Conservation (phyloP, 305 asterid genomes). For the Withania somnifera region DNA sequence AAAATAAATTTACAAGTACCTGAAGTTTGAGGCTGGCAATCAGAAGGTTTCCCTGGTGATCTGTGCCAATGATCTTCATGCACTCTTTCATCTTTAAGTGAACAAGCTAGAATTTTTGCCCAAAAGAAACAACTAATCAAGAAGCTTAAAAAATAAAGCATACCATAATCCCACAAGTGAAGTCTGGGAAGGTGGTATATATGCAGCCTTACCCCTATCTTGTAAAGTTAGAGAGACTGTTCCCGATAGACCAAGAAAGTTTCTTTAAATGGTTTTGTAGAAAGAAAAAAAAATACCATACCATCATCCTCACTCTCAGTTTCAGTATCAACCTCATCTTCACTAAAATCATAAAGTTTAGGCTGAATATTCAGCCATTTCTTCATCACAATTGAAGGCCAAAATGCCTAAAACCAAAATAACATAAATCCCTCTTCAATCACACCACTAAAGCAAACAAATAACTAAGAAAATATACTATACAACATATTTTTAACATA, state of each 20-base stretch:
- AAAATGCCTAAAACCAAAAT: slow-evolving; percentile 39
- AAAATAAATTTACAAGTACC: slow-evolving; percentile 20
- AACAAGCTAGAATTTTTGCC: slow-evolving; percentile 26
- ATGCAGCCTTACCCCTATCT: no score
- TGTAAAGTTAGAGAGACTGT: no score
- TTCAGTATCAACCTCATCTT: slow-evolving; percentile 75
- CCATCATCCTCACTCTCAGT: slow-evolving; percentile 93
- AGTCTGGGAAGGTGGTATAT: not conserved
- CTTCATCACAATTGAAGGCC: slow-evolving; percentile 92
- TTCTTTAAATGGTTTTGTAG: not conserved
- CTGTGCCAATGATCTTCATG: slow-evolving; percentile 24
- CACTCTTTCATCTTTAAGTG: slow-evolving; percentile 34
- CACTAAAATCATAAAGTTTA: slow-evolving; percentile 63
- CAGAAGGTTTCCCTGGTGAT: slow-evolving; percentile 26
- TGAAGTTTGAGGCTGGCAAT: slow-evolving; percentile 25
- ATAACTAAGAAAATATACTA: not conserved
- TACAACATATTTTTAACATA: slow-evolving; percentile 3
- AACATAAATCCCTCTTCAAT: slow-evolving; percentile 5
- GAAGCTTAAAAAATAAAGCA: not conserved
- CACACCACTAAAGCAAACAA: not conserved
- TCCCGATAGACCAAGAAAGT: not conserved
- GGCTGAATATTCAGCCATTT: slow-evolving; percentile 90
- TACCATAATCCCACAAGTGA: not conserved
- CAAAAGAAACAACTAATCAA: not conserved
- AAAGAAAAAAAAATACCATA: slow-evolving; percentile 5